Base-by-base conservation (phyloP, 2,329 filamentous ascomycete species). In the Diaporthe nobilis region DNA sequence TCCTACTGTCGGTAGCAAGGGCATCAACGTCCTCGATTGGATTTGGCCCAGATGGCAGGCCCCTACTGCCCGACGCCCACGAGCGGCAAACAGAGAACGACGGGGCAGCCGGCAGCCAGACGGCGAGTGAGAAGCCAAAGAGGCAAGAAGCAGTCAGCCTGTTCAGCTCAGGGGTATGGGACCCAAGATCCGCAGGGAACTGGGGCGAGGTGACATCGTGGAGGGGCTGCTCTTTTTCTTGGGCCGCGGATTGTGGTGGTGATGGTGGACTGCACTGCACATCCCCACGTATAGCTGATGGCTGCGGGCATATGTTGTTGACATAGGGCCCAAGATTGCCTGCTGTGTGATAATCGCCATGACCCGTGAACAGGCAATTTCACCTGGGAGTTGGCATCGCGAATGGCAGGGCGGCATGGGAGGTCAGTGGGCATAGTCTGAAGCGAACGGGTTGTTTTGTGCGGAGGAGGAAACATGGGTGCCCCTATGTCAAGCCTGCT, bases 351-450 rank as follows among this genome's bases (percentile, higher is more conserved):
- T 65, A 22, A 39, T 55, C 49, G 49, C 34, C 13, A 70, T 70
- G 49, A 70, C n/a, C 13, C 10, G 49, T 28, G 31, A 70, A 49
- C 3, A 17, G 37, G 34, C 13, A 70, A 55, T 68, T 51, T 68
- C 22, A 42, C 42, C 42, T 17, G 42, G 20, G 28, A 9, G 20
- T 25, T 20, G 65, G n/a, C 34, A 28, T 55, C 49, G n/a, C 65
- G 49, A 70, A 70, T 70, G 65, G n/a, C 65, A 70, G n/a, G 3
- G 65, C 65, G 65, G n/a, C 34, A 42, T 55, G 49, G 10, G n/a
- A 70, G 65, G 65, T 70, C 49, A 70, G 65, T 55, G 65, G 65
- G 65, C 65, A 70, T 15, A 25, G 65, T 55, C 65, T 70, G 65
- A 70, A 42, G 65, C 65, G n/a, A 28, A 42, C 65, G 47, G 65